Conservation (phyloP, 208 protist genomes). For the Trypanosoma lewisi region DNA sequence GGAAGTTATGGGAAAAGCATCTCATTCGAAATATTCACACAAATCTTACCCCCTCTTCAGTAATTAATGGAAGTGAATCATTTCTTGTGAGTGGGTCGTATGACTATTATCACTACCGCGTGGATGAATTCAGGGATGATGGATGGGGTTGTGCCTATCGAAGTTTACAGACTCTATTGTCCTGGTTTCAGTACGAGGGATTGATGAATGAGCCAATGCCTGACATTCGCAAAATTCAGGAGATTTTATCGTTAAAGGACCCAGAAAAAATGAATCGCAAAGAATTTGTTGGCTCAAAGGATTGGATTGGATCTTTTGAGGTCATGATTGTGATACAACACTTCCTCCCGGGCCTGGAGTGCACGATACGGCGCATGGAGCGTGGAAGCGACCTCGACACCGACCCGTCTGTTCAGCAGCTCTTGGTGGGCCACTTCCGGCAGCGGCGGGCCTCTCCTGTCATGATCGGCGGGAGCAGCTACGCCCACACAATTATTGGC, state of each 20-base stretch:
- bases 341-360: conserved; percentile 66
- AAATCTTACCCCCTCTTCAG: conserved; percentile 24
- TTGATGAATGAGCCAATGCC: conserved; percentile 49
- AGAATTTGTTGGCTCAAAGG: conserved; percentile 86
- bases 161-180: conserved; percentile 85
- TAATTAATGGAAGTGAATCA: conserved; percentile 39
- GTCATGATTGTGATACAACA: conserved; percentile 89
- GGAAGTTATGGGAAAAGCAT: conserved; percentile 55
- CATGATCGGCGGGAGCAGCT: conserved; percentile 95
- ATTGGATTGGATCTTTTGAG: conserved; percentile 96
- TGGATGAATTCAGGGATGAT: conserved; percentile 92
- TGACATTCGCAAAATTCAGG: conserved; percentile 77
- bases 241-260: conserved; percentile 74
- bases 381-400: conserved; percentile 78
- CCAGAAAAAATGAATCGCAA: conserved; percentile 74
- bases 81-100: conserved; percentile 75
- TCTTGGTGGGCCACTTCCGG: conserved; percentile 86
- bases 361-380: conserved; percentile 85
- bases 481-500: conserved; percentile 94
- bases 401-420: conserved; percentile 60
- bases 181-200: conserved; percentile 78
- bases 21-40: conserved; percentile 52
- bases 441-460: conserved; percentile 77
- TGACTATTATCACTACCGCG: conserved; percentile 95
- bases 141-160: conserved; percentile 96